A percentile compares a stretch with the other conserved stretches of the same genome.
phyloP scores from a whole-genome alignment of 495 filamentous ascomycete species.

The Penicillium lividum region DNA sequence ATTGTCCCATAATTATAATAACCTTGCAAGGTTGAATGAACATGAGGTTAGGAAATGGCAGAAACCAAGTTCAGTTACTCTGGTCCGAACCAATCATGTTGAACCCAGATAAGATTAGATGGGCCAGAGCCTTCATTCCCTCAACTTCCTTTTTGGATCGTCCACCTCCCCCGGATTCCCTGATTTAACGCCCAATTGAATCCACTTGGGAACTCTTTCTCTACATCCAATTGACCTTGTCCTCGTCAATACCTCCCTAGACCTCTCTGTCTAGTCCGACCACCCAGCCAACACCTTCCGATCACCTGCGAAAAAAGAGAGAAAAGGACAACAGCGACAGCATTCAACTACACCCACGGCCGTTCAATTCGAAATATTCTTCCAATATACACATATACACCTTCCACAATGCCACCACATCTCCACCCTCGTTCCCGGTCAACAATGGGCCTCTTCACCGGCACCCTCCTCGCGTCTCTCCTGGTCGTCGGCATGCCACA shows the following conservation, averaged over 20 bases:
- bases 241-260: not conserved
- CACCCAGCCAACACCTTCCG: slow-evolving; percentile 10
- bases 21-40: slow-evolving; percentile 6
- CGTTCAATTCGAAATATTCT: not conserved
- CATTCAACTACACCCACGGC: slow-evolving; percentile 5
- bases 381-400: not conserved
- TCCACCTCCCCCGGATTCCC: slow-evolving; percentile 42
- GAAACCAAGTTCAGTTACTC: slow-evolving; percentile 7
- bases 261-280: not conserved
- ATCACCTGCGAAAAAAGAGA: slow-evolving; percentile 28
- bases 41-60: not conserved
- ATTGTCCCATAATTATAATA: slow-evolving; percentile 20
- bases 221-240: slow-evolving; percentile 19
- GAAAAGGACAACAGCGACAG: slow-evolving; percentile 17
- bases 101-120: slow-evolving; percentile 49
- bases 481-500: slow-evolving; percentile 90
- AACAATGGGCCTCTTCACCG: slow-evolving; percentile 90
- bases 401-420: slow-evolving; percentile 71
- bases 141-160: slow-evolving; percentile 26
- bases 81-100: slow-evolving; percentile 34
- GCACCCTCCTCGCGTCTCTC: slow-evolving; percentile 89
- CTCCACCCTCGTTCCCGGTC: slow-evolving; percentile 90
- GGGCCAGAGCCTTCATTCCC: slow-evolving; percentile 30
- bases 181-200: not conserved
- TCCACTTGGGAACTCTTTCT: not conserved